Base-by-base conservation (phyloP, 768 basidiomycete genomes). In the Tylopilus felleus region DNA sequence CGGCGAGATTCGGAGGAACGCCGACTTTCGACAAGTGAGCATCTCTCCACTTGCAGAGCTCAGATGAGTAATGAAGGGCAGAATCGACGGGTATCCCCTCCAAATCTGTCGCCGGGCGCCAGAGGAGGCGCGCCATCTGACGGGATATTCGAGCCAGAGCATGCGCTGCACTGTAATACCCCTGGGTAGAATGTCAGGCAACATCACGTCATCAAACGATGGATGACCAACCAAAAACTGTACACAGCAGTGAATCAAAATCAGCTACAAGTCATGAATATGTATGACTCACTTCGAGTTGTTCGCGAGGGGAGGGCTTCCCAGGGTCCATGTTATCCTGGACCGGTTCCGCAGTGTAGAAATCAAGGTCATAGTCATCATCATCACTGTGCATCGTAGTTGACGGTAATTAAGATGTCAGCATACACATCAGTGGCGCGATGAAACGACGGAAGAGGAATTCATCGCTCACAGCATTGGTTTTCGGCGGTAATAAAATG, bases 301-400 rank as follows among this genome's bases (percentile, higher is more conserved):
- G 89, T 69, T 90, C 88, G 62, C 89, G 78, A 28, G 86, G 84
- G 19, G 85, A 86, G 41, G 85, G 81, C 48, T 77, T 74, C 43
- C 74, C 72, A 38, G 72, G 71, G 44, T 81, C 81, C n/a, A 71
- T 56, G 33, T 74, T 71, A 42, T 84, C 83, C 46, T 76, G 65
- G 27, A 80, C 73, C 54, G 84, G 84, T 59, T 88, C 88, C 33
- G 79, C 84, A 5, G 85, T 88, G 68, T 90, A 91, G 62, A 92
- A 91, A 69, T 91, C 90, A 58, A 93, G 87, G 65, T 93, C 88
- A 65, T 92, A 93, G 72, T 93, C 90, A 56, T 90, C 86, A 60
- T 93, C 91, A 66, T 91, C 89, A 51, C 77, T 80, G 67, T 55
- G 66, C 51, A 50, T 35, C 45, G 51, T 45, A 41, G 57, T 47